A percentile compares a stretch with the other conserved stretches of the same genome.
Evolutionary conservation across 2,329 filamentous ascomycete species (phyloP).

Genomic region (Blumeria graminis): DNA sequence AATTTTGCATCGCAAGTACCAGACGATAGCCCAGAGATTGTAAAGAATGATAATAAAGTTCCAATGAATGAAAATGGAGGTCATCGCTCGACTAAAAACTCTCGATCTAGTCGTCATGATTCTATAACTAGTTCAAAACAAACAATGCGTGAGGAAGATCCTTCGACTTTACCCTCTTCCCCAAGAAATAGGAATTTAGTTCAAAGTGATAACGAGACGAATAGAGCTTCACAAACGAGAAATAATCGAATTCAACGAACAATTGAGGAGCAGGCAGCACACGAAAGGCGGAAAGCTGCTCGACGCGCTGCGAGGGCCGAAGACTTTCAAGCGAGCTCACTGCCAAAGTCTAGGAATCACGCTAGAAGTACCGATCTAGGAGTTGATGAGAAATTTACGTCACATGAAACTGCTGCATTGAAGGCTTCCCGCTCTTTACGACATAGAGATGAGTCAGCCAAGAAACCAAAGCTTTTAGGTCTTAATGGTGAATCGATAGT

Average conservation of each 20-base stretch:
- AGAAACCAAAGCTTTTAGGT: conserved; percentile 7
- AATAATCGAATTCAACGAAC: conserved; percentile 9
- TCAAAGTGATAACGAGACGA: conserved; percentile 13
- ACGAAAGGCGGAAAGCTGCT: conserved; percentile 12
- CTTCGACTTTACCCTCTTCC: conserved; percentile 3
- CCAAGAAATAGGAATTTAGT: conserved; percentile 6
- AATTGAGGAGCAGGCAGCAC: conserved; percentile 13
- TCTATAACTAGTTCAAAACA: conserved; percentile 3
- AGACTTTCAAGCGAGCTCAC: conserved; percentile 2
- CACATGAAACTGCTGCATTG: conserved; percentile 4
- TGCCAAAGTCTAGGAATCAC: conserved; percentile 2
- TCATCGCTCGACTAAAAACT: conserved; percentile 9
- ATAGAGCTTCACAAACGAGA: conserved; percentile 7
- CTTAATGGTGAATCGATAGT: conserved; percentile 11
- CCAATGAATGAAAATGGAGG: conserved; percentile 5
- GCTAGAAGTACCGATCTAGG: conserved; percentile 1
- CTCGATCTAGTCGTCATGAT: conserved; percentile 6
- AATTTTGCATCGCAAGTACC: too few relatives aligned
- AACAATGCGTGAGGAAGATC: neutral
- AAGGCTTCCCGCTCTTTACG: conserved; percentile 5
- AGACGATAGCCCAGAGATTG: too few relatives aligned
- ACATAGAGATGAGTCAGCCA: conserved; percentile 6
- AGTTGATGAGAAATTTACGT: neutral
- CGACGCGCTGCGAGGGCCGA: conserved; percentile 6
- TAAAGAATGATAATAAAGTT: too few relatives aligned